Evolutionary conservation across 208 protist species (phyloP).

Genomic region (Jaenimonas drosophilae): DNA sequence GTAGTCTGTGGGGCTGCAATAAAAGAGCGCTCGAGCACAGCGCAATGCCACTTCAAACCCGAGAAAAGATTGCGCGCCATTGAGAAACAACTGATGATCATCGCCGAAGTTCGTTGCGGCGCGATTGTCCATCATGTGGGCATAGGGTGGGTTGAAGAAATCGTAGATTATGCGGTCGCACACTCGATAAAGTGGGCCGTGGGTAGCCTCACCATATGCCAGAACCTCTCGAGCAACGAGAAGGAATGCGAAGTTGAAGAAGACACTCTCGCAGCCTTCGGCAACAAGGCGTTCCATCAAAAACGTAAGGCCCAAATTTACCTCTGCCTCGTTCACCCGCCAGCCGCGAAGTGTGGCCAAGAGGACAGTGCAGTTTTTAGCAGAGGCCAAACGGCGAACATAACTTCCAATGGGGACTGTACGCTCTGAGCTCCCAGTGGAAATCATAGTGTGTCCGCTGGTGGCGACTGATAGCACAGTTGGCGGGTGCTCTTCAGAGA

Average conservation of each 20-base stretch:
- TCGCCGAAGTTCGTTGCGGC: conserved; percentile 12
- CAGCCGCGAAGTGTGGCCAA: conserved; percentile 63
- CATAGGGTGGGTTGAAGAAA: conserved; percentile 79
- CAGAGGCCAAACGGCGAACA: conserved; percentile 49
- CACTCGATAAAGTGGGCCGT: conserved; percentile 51
- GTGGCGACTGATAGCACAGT: conserved; percentile 14
- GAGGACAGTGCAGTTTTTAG: conserved; percentile 55
- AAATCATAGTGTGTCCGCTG: conserved; percentile 25
- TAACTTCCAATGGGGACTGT: conserved; percentile 66
- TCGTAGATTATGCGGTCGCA: conserved; percentile 74
- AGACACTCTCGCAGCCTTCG: conserved; percentile 36
- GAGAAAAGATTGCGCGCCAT: conserved; percentile 62
- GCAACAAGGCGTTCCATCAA: conserved; percentile 54
- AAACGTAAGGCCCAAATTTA: conserved; percentile 69
- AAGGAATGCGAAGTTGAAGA: conserved; percentile 72
- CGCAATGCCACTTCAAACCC: conserved; percentile 81
- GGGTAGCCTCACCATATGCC: conserved; percentile 46
- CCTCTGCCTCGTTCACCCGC: conserved; percentile 64
- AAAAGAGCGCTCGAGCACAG: conserved; percentile 74
- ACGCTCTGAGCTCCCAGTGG: conserved; percentile 50
- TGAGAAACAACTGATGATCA: conserved; percentile 22
- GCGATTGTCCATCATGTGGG: conserved; percentile 37
- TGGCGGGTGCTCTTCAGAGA: conserved; percentile 2
- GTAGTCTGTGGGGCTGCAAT: conserved; percentile 62
- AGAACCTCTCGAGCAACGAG: conserved; percentile 70